Evolutionary conservation across 805 yeast genomes (phyloP).

Genomic region (Saccharomycopsis javanensis): DNA sequence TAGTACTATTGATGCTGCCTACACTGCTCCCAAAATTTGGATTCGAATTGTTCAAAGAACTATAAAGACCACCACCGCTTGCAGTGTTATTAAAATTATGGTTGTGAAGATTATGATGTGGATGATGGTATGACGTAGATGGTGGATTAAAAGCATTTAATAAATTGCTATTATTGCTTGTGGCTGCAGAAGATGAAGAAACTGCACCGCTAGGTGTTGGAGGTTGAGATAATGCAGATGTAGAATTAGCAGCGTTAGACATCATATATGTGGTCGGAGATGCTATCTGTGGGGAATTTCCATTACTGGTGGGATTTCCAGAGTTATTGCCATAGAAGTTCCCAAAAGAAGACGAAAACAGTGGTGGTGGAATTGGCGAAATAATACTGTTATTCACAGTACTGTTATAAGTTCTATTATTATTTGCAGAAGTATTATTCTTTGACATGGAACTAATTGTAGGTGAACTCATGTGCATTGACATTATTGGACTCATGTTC

Average conservation of each 20-base stretch:
- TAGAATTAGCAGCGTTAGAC: not conserved
- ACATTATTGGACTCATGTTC: not conserved
- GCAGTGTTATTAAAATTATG: not conserved
- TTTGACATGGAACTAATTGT: slow-evolving; percentile 23
- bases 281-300: not conserved
- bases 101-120: not conserved
- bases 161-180: not conserved
- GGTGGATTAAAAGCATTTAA: slow-evolving; percentile 5
- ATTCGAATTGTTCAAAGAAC: slow-evolving; percentile 17
- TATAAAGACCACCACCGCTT: slow-evolving; percentile 7
- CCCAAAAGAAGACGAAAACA: not conserved
- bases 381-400: slow-evolving; percentile 18
- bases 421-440: slow-evolving; percentile 21
- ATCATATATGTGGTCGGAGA: not conserved
- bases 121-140: not conserved
- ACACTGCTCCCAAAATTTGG: slow-evolving; percentile 14
- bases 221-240: not conserved
- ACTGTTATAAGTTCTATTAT: slow-evolving; percentile 19
- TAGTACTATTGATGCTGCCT: not conserved
- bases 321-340: slow-evolving; percentile 1
- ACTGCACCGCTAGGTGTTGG: not conserved
- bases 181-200: not conserved
- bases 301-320: not conserved
- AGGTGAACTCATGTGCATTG: not conserved
- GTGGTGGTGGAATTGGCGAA: slow-evolving; percentile 21